Base-by-base conservation (phyloP, 164 flowering plant species). In the Hamamelis virginiana region DNA sequence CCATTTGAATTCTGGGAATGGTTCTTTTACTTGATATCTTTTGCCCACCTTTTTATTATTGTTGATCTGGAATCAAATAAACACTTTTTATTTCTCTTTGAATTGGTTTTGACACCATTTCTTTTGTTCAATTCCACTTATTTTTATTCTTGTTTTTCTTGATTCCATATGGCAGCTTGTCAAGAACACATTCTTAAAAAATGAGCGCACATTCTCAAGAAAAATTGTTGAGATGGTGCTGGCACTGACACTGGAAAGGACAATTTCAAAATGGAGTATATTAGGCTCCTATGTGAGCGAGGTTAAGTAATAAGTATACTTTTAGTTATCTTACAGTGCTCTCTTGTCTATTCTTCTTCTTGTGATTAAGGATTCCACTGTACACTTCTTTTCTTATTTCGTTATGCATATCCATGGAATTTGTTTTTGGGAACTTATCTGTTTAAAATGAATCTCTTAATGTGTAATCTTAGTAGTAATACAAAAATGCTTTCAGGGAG, bases 151-250 rank as follows among this genome's bases (percentile, higher is more conserved):
- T 26, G 45, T 23, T 47, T 19, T 27, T 41, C 8, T 60, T 45
- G 14, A 66, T 48, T 22, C 53, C 21, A 9, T 18, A 22, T 76
- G 68, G 68, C 76, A 76, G 79, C 79, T 76, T 65, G 73, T 76
- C 63, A 72, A 68, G 45, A 76, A 68, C 55, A 28, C 73, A 14
- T 72, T 72, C 44, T 67, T 76, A 15, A 72, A 68, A 47, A 69
- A 72, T 69, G 79, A 76, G 45, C 72, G 75, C 51, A 76, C 66
- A 26, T 44, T 76, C 57, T 61, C 67, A 21, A 72, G 76, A 55
- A 76, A 76, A 64, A 25, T 69, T 47, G 64, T 66, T 55, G 76
- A 76, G 68, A 69, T 72, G 71, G 41, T 73, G 28, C 21, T 73
- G 66, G 72, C 76, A 19, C 41, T 72, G 26, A 74, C 76, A 65